Evolutionary conservation across 331 rosid species (phyloP).

Genomic region (Quercus lobata): DNA sequence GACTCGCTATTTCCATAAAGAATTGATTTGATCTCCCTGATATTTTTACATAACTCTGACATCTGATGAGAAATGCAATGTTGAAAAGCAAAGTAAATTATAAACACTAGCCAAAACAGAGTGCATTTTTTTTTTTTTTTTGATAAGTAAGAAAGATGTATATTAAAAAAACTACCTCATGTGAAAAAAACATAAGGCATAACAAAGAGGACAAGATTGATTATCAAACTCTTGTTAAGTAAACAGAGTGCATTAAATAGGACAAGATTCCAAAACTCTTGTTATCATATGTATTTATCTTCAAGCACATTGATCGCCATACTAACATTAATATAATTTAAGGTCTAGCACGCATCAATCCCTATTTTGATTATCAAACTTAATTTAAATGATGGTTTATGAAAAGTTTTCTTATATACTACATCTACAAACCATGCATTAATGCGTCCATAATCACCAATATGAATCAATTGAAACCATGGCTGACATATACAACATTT

Average conservation of each 20-base stretch:
- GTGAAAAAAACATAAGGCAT: too few species aligned
- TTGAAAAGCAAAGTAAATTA: slow-evolving; percentile 17
- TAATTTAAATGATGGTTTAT: not conserved
- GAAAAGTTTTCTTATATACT: not conserved
- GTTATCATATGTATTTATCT: not conserved
- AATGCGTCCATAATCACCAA: too few species aligned
- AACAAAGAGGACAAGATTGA: too few species aligned
- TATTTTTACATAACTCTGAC: slow-evolving; percentile 58
- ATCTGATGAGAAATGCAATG: slow-evolving; percentile 43
- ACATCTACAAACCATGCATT: too few species aligned
- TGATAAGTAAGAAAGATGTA: too few species aligned
- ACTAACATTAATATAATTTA: too few species aligned
- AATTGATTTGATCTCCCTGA: slow-evolving; percentile 74
- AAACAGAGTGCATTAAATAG: not conserved
- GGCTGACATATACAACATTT: too few species aligned
- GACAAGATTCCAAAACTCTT: not conserved
- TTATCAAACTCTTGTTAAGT: too few species aligned
- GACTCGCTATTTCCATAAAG: slow-evolving; percentile 87
- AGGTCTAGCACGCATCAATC: too few species aligned
- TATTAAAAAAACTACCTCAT: too few species aligned
- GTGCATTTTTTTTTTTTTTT: not conserved
- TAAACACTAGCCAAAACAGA: slow-evolving; percentile 4
- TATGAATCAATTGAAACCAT: too few species aligned
- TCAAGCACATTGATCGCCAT: not conserved
- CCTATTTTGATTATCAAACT: not conserved